phyloP scores from a whole-genome alignment of 257 asterid genomes.

The Penstemon davidsonii region DNA sequence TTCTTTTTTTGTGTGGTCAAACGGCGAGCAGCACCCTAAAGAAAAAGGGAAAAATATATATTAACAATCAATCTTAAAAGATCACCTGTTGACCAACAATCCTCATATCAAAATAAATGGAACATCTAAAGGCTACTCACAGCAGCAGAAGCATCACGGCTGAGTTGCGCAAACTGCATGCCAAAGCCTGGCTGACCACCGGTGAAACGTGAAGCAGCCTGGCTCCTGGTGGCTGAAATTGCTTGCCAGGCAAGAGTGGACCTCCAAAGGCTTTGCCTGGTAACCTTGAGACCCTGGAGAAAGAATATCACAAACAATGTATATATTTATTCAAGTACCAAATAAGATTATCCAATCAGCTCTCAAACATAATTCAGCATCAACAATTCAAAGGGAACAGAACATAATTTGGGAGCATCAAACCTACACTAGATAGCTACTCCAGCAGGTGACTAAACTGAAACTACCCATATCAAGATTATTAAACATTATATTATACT shows the following conservation, averaged over 20 bases:
- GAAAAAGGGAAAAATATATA: neutral
- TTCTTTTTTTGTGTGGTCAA: slow-evolving; percentile 72
- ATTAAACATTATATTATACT: neutral
- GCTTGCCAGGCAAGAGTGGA: slow-evolving; percentile 84
- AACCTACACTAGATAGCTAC: neutral
- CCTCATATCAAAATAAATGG: neutral
- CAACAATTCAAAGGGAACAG: slow-evolving; percentile 2
- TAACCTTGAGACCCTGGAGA: slow-evolving; percentile 73
- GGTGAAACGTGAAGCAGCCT: slow-evolving; percentile 71
- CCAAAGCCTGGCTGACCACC: slow-evolving; percentile 76
- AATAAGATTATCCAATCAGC: neutral
- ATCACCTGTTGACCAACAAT: neutral
- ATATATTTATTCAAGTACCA: neutral
- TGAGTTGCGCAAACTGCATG: slow-evolving; percentile 85
- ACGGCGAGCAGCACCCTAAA: slow-evolving; percentile 97
- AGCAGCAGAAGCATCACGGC: slow-evolving; percentile 99
- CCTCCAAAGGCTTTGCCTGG: slow-evolving; percentile 77
- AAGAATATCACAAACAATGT: slow-evolving; percentile 19
- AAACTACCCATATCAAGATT: neutral
- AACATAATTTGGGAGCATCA: neutral
- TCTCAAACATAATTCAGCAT: neutral
- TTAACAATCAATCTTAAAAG: slow-evolving; percentile 14
- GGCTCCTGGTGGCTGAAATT: slow-evolving; percentile 67
- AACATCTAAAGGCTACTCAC: slow-evolving; percentile 46
- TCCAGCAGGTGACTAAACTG: neutral